Evolutionary conservation across 495 filamentous ascomycete species (phyloP).

Genomic region (Neohortaea acidophila): DNA sequence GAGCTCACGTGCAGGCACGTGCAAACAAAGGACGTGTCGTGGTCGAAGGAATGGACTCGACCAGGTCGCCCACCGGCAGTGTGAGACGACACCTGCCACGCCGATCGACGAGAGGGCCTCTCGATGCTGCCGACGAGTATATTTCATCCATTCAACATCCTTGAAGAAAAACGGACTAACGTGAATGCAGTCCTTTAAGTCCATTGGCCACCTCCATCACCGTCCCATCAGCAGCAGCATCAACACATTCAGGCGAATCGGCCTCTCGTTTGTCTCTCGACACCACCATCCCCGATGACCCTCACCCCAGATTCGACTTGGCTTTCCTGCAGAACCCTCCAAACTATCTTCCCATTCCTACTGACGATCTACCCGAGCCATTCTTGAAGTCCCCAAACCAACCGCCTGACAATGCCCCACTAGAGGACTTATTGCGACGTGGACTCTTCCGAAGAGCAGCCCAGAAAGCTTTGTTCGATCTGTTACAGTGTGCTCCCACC

Average conservation of each 20-base stretch:
- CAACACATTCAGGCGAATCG: background rate
- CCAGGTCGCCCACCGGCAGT: slow-evolving; percentile 9
- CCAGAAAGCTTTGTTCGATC: slow-evolving; percentile 52
- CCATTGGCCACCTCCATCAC: slow-evolving; percentile 1
- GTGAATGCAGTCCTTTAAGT: slow-evolving; percentile 11
- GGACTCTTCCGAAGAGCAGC: slow-evolving; percentile 62
- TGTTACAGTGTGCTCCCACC: slow-evolving; percentile 27
- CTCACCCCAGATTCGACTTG: slow-evolving; percentile 46
- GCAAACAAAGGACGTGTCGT: no score
- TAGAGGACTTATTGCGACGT: slow-evolving; percentile 38
- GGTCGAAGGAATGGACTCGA: slow-evolving; percentile 7
- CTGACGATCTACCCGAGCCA: slow-evolving; percentile 44
- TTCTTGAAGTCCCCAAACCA: slow-evolving; percentile 32
- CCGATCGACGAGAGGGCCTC: slow-evolving; percentile 23
- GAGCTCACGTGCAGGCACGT: no score
- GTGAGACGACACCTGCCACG: slow-evolving; percentile 15
- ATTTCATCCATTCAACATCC: background rate
- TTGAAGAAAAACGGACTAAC: slow-evolving; percentile 6
- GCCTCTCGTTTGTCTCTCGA: background rate
- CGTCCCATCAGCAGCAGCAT: slow-evolving; percentile 9
- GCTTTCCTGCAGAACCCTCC: slow-evolving; percentile 62
- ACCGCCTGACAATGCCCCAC: slow-evolving; percentile 33
- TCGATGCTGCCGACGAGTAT: slow-evolving; percentile 24
- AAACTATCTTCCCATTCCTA: slow-evolving; percentile 64
- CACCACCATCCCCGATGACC: background rate